Conservation (phyloP, 2,329 filamentous ascomycete species). For the Penicillium sp. region DNA sequence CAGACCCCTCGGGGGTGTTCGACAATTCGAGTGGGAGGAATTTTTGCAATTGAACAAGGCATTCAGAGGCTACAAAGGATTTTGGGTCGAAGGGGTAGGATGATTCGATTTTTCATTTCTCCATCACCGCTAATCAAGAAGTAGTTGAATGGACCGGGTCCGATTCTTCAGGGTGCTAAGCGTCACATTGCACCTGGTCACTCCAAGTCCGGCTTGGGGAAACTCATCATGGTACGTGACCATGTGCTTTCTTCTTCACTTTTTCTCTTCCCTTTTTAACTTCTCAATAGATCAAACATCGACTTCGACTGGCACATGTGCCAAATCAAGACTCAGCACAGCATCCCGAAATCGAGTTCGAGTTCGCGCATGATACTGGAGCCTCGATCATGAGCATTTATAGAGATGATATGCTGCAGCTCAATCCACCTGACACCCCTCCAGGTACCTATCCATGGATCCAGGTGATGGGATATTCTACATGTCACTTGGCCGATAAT, state of each 20-base stretch:
- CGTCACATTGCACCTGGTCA: too few relatives aligned
- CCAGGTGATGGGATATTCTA: too few relatives aligned
- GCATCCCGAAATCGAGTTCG: not conserved
- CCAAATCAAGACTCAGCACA: not conserved
- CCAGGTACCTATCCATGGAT: too few relatives aligned
- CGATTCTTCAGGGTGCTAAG: not conserved
- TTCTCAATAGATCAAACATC: not conserved
- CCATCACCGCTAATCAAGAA: not conserved
- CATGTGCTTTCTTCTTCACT: too few relatives aligned
- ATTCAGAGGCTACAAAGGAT: constrained; percentile 1
- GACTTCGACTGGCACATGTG: not conserved
- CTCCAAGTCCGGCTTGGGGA: too few relatives aligned
- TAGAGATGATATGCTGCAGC: too few relatives aligned
- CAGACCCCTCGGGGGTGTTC: not conserved
- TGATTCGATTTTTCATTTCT: not conserved
- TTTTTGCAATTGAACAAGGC: not conserved
- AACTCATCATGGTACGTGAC: too few relatives aligned
- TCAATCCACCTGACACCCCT: too few relatives aligned
- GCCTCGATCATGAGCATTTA: not conserved
- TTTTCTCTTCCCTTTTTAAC: too few relatives aligned
- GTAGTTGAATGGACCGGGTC: not conserved
- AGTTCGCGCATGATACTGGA: not conserved
- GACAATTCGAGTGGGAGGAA: not conserved
- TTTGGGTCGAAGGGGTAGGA: constrained; percentile 4
- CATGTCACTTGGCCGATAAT: too few relatives aligned